Evolutionary conservation across 2,329 filamentous ascomycete species (phyloP).

Genomic region (Penicillium sp.): DNA sequence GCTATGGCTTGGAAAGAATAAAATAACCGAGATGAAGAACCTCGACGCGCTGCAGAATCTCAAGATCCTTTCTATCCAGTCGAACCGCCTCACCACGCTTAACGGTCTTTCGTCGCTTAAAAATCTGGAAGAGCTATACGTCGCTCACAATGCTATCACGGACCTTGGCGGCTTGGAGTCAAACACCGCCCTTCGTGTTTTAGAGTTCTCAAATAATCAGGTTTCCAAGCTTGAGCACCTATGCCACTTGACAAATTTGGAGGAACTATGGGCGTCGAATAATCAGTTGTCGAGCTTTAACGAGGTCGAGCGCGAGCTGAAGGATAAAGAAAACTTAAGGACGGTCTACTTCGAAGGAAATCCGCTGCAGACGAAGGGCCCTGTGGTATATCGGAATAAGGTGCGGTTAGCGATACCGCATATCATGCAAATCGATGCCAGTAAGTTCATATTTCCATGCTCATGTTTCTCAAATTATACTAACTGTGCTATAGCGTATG

Average conservation of each 20-base stretch:
- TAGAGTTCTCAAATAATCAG: conserved; percentile 91
- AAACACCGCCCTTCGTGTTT: conserved; percentile 70
- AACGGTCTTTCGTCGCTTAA: conserved; percentile 74
- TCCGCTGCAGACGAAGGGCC: conserved; percentile 77
- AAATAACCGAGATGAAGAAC: conserved; percentile 81
- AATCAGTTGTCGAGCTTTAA: conserved; percentile 80
- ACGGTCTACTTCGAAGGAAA: conserved; percentile 98
- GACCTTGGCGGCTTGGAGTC: conserved; percentile 74
- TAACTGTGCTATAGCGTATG: conserved; percentile 14
- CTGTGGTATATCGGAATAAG: conserved; percentile 94
- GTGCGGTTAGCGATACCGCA: conserved; percentile 85
- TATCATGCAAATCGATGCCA: conserved; percentile 92
- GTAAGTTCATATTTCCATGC: conserved; percentile 54
- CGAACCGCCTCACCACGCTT: conserved; percentile 84
- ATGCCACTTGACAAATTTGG: conserved; percentile 69
- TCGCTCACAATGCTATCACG: conserved; percentile 90
- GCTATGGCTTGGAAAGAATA: conserved; percentile 95
- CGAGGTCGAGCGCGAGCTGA: conserved; percentile 77
- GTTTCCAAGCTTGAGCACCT: conserved; percentile 77
- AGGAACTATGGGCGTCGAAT: conserved; percentile 94
- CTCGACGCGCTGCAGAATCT: conserved; percentile 77
- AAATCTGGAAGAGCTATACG: conserved; percentile 88
- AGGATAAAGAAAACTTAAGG: conserved; percentile 76
- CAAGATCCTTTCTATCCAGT: conserved; percentile 90
- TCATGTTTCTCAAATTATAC: not conserved